Percentiles rank a stretch among this genome's conserved stretches.
Conservation (phyloP, 2,329 filamentous ascomycete genomes). For the Pseudogymnoascus sp. region DNA sequence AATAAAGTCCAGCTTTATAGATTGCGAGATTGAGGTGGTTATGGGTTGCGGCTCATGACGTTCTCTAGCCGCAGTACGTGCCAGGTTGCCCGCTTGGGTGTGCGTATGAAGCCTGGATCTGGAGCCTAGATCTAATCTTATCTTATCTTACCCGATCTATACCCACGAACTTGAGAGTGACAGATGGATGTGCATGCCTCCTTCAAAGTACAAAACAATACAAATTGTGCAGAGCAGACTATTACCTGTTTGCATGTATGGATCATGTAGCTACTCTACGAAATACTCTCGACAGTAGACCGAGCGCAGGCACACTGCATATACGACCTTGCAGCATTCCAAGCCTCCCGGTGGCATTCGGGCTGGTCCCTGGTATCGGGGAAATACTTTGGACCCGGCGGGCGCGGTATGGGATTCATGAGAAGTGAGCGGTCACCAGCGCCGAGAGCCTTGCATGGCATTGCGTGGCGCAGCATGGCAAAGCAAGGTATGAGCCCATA, state of each 20-base stretch:
- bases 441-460: background rate
- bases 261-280: background rate
- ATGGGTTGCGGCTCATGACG: background rate
- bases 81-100: background rate
- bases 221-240: background rate
- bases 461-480: background rate
- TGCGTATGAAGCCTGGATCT: background rate
- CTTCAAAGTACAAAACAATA: background rate
- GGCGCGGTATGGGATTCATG: background rate
- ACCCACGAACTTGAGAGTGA: background rate
- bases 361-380: conserved; percentile 5
- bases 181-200: background rate
- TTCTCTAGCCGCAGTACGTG: background rate
- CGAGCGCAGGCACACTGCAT: background rate
- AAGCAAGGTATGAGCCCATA: background rate
- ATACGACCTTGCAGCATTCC: background rate
- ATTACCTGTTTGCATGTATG: background rate
- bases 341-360: conserved; percentile 1
- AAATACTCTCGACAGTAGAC: background rate
- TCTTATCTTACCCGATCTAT: background rate
- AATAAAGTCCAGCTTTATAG: background rate
- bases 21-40: background rate
- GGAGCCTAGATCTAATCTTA: background rate
- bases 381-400: background rate
- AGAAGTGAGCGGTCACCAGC: background rate